These are phyloP conservation scores for Xylaria curta DNA, from an alignment of 495 filamentous ascomycete species.

Conservation along the genomic window DNA sequence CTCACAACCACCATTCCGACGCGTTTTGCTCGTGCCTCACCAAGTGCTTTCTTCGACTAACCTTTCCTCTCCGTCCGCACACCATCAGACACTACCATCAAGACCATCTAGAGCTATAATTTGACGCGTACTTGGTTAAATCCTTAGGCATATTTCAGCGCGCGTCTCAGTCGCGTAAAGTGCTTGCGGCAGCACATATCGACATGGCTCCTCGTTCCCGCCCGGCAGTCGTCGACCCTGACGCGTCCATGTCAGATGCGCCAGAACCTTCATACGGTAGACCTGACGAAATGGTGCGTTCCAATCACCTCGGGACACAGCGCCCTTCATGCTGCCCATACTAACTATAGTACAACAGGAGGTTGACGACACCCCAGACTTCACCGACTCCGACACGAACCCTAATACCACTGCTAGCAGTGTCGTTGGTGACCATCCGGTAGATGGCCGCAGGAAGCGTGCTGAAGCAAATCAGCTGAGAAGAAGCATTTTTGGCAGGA, in stretches of 20 bases:
- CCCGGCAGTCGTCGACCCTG: conserved; percentile 55
- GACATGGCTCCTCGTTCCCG: conserved; percentile 66
- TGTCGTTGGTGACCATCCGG: conserved; percentile 71
- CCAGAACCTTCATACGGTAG: conserved; percentile 53
- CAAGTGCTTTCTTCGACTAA: neutral
- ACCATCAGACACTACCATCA: neutral
- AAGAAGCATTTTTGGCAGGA: conserved; percentile 90
- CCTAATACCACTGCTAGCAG: conserved; percentile 91
- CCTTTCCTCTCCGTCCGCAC: neutral
- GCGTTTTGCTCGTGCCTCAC: conserved; percentile 23
- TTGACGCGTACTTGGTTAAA: neutral
- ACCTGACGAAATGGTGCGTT: conserved; percentile 56
- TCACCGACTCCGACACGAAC: conserved; percentile 90
- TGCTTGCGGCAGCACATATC: conserved; percentile 31
- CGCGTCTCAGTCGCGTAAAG: conserved; percentile 51
- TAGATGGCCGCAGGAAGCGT: conserved; percentile 83
- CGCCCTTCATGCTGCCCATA: neutral
- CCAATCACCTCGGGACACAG: neutral
- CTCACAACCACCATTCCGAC: conserved; percentile 29
- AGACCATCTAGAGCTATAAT: neutral
- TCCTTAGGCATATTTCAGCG: conserved; percentile 9
- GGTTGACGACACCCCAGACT: conserved; percentile 82
- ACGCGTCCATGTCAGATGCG: conserved; percentile 67
- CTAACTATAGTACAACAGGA: conserved; percentile 52
- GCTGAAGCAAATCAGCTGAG: conserved; percentile 86